Evolutionary conservation across 2,329 filamentous ascomycete genomes (phyloP), one percentile per base, ranked within the genome.

Genomic region (Emydomyces testavorans): DNA sequence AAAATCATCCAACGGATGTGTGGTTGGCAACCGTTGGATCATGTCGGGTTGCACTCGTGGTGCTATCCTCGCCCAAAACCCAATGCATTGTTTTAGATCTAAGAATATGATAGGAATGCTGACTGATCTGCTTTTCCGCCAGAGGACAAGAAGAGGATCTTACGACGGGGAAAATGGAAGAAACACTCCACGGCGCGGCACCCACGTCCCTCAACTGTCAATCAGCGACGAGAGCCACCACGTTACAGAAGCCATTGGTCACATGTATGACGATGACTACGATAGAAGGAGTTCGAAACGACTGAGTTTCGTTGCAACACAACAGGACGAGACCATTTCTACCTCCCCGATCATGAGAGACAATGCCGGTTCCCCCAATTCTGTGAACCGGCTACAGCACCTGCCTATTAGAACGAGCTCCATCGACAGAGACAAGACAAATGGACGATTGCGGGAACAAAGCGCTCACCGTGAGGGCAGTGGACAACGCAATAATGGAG

Each of bases 171-270:
- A 64, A 57, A 62, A 62, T 56, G 65, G 63, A 60, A 63, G 63
- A 60, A 74, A 74, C 65, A 66, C 73, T 57, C 65, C 69, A 57
- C 70, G 74, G 53, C 71, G 74, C 59, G 75, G 76, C n/a, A n/a
- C n/a, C 56, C 78, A 81, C 68, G 69, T 68, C 56, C 71, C 77
- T 53, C 75, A 80, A 57, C 70, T 81, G 52, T 80, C 77, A 57
- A 82, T 94, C 64, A 92, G 85, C 65, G 88, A 94, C 68, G 84
- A 89, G 52, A 87, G 77, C 68, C 87, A 94, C 69, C 89, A 94
- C 77, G 86, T 94, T 63, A 94, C 88, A 49, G 89, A 94, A 66
- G 84, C 87, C 51, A 94, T 94, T 66, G 86, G 86, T 45, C 88
- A 88, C 58, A 78, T 94, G 67, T 94, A 95, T 67, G 85, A 84